Evolutionary conservation across 2,329 filamentous ascomycete species (phyloP).

Genomic region (Aschersonia sp.): DNA sequence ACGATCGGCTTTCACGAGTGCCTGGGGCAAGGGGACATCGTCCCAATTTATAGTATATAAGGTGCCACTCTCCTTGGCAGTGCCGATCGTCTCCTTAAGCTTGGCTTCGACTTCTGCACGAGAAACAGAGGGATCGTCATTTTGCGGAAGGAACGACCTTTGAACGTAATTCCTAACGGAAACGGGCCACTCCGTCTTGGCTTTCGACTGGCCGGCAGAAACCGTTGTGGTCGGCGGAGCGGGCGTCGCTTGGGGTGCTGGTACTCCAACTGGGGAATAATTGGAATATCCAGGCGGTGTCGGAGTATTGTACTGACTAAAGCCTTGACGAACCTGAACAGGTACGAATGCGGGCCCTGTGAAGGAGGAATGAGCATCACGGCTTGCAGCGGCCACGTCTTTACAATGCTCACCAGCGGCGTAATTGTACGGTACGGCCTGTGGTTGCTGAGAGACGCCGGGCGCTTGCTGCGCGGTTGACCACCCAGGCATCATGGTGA

Average conservation of each 20-base stretch:
- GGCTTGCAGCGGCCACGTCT: neutral
- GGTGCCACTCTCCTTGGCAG: constrained; percentile 58
- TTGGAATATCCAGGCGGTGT: constrained; percentile 17
- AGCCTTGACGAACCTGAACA: constrained; percentile 47
- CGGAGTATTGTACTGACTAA: constrained; percentile 29
- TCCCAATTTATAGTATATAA: constrained; percentile 73
- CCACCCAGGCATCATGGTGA: constrained; percentile 21
- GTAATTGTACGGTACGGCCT: constrained; percentile 20
- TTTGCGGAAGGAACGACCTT: constrained; percentile 67
- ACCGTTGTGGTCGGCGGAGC: constrained; percentile 14
- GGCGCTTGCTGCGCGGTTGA: constrained; percentile 22
- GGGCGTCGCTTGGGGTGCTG: constrained; percentile 11
- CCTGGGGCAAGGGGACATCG: constrained; percentile 67
- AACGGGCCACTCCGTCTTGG: constrained; percentile 65
- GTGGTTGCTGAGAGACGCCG: constrained; percentile 23
- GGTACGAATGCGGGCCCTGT: constrained; percentile 43
- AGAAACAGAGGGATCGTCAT: constrained; percentile 47
- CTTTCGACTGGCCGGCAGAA: constrained; percentile 21
- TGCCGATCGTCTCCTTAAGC: constrained; percentile 72
- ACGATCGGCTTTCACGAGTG: constrained; percentile 62
- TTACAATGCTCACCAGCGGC: constrained; percentile 18
- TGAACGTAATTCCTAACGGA: constrained; percentile 82
- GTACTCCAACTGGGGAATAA: constrained; percentile 14
- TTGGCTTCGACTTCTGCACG: constrained; percentile 67
- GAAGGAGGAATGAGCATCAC: neutral